Conservation (phyloP, 345 rosid genomes). For the Eutrema japonicum region DNA sequence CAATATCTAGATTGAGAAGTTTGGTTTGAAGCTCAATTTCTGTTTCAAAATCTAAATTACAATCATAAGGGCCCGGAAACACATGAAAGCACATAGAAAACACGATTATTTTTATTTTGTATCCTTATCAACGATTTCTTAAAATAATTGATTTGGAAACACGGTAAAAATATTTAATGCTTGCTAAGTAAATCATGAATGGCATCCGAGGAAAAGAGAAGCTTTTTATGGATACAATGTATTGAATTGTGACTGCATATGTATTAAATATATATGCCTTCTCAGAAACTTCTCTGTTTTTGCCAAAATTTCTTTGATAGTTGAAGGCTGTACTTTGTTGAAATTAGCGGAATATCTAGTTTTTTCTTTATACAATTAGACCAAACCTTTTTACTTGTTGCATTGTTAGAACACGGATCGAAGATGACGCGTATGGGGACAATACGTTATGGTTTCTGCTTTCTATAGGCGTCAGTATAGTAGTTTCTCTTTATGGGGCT, state of each 20-base stretch:
- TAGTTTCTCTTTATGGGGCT: background rate
- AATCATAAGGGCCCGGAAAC: background rate
- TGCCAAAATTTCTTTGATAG: background rate
- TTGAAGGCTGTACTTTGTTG: too few relatives aligned
- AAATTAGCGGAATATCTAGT: background rate
- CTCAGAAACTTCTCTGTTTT: background rate
- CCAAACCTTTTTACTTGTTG: background rate
- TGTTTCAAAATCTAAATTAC: background rate
- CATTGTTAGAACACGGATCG: slow-evolving; percentile 6
- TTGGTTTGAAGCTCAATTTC: background rate
- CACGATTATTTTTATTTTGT: slow-evolving; percentile 8
- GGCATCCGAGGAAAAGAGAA: background rate
- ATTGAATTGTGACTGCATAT: background rate
- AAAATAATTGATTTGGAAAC: background rate
- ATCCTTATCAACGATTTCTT: background rate
- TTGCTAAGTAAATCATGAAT: slow-evolving; percentile 4
- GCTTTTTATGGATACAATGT: background rate
- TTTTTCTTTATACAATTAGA: background rate
- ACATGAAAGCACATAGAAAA: background rate
- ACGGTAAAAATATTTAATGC: background rate
- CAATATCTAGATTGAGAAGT: background rate
- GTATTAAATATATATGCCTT: background rate
- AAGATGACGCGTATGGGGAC: slow-evolving; percentile 19
- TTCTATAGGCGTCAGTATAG: background rate
- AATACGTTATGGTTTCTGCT: slow-evolving; percentile 4